These are phyloP conservation scores for Periconia sp. DNA, from an alignment of 2,329 filamentous ascomycete species.

Conservation along the genomic window DNA sequence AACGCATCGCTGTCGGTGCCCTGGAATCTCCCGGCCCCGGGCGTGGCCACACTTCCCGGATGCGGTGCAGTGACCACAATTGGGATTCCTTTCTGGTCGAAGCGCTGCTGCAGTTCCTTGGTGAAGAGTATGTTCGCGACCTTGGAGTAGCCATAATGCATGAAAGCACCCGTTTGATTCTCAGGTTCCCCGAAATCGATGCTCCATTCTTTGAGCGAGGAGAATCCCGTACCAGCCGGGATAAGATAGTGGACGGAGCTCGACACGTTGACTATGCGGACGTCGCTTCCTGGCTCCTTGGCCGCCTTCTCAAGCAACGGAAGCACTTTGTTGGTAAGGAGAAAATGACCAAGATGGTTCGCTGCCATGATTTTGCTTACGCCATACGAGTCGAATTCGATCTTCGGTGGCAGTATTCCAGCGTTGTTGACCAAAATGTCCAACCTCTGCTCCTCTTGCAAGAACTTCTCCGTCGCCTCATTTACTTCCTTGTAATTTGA, in stretches of 20 bases:
- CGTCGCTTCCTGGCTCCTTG: conserved; percentile 36
- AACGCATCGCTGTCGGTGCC: conserved; percentile 7
- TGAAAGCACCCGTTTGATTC: conserved; percentile 22
- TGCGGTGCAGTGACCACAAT: conserved; percentile 15
- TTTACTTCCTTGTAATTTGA: conserved; percentile 50
- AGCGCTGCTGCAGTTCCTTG: conserved; percentile 43
- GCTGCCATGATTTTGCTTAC: conserved; percentile 37
- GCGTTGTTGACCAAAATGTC: conserved; percentile 47
- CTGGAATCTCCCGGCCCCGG: conserved; percentile 4
- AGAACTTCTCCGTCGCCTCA: conserved; percentile 43
- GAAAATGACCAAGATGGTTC: conserved; percentile 46
- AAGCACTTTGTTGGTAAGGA: conserved; percentile 43
- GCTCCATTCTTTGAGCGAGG: conserved; percentile 26
- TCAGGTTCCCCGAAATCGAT: conserved; percentile 24
- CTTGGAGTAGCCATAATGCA: conserved; percentile 53
- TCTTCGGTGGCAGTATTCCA: conserved; percentile 28
- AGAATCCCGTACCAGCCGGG: background rate
- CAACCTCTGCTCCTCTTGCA: conserved; percentile 43
- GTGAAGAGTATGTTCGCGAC: conserved; percentile 54
- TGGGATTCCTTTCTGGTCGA: conserved; percentile 8
- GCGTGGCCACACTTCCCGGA: conserved; percentile 14
- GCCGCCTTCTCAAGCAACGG: conserved; percentile 42
- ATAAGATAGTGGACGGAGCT: conserved; percentile 14
- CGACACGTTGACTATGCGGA: conserved; percentile 48
- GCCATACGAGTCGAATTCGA: conserved; percentile 16